Evolutionary conservation across 2,329 filamentous ascomycete species (phyloP), one percentile per base, ranked within the genome.

Genomic region (Zelopaecilomyces penicillatus): DNA sequence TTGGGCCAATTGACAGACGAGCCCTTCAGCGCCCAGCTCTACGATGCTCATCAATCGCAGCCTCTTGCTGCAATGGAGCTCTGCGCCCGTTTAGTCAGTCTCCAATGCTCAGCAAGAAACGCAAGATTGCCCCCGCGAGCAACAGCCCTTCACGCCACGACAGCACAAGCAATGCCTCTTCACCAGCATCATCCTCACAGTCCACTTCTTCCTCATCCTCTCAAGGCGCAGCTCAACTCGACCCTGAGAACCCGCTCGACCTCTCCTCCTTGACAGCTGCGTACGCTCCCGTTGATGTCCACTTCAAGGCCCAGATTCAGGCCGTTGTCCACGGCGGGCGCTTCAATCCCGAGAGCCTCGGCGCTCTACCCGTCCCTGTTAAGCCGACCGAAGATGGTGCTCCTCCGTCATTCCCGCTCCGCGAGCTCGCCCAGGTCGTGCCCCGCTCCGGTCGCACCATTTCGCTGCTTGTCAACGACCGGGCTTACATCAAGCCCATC

Each of bases 381-480:
- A 65, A 65, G 46, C 51, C 32, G 9, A 27, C 56, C 38, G 50
- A 54, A 29, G 50, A 51, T 19, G 54, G 49, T 28, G 53, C 42
- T 39, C 27, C 46, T 9, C 46, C 49, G 35, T 57, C 62, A 5
- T 76, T 70, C 54, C 72, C 74, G 31, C 67, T 79, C n/a, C 66
- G 68, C 44, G 75, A 79, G 59, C 67, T 79, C 30, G 75, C 74
- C 28, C 69, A 75, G 57, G 65, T 79, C 5, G 69, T 77, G 26
- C 72, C 74, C 43, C 70, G 67, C 44, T 57, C 59, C 5, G 65
- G 65, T 2, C 63, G 67, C 43, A 60, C 62, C 30, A 60, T 70
- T 34, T 66, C 65, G 5, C 64, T 70, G 8, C 62, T 70, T 39
- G 62, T 68, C 45, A 62, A 69, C 56, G 66, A 70, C 43, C 60